Evolutionary conservation across 116 monocot species (phyloP).

Genomic region (Trichopus zeylanicus): DNA sequence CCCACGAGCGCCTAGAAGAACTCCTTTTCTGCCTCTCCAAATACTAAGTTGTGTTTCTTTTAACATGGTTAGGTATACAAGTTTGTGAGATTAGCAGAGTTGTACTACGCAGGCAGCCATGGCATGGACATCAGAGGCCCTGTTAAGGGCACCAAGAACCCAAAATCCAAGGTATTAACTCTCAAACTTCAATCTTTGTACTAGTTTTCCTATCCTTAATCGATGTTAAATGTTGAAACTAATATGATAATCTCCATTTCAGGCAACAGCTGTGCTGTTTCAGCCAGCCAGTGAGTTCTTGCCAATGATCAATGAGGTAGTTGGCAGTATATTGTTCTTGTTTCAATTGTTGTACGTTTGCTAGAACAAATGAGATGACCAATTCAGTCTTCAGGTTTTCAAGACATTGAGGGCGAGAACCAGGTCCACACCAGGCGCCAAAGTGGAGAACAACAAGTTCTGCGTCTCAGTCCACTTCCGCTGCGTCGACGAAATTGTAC

Average conservation of each 20-base stretch:
- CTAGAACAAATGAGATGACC: not conserved
- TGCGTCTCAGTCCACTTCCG: constrained; percentile 59
- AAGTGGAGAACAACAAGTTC: constrained; percentile 68
- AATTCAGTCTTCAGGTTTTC: constrained; percentile 15
- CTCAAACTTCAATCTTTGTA: not conserved
- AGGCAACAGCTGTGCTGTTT: constrained; percentile 17
- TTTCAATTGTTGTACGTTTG: no score
- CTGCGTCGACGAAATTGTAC: constrained; percentile 48
- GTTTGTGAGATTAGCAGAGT: constrained; percentile 37
- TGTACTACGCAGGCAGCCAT: constrained; percentile 65
- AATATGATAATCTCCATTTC: not conserved
- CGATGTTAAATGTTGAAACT: not conserved
- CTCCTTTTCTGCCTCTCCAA: not conserved
- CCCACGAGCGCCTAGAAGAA: no score
- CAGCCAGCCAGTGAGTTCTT: constrained; percentile 28
- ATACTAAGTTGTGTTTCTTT: not conserved
- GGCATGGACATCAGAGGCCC: constrained; percentile 61
- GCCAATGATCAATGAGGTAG: constrained; percentile 24
- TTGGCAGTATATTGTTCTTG: no score
- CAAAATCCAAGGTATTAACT: constrained; percentile 1
- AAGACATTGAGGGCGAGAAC: constrained; percentile 25
- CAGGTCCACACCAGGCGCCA: constrained; percentile 28
- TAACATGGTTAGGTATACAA: constrained; percentile 17
- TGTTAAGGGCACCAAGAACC: not conserved
- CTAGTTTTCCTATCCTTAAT: not conserved